These are phyloP conservation scores for Pseudopediastrum boryanum DNA, from an alignment of 139 green algal species.

Conservation along the genomic window DNA sequence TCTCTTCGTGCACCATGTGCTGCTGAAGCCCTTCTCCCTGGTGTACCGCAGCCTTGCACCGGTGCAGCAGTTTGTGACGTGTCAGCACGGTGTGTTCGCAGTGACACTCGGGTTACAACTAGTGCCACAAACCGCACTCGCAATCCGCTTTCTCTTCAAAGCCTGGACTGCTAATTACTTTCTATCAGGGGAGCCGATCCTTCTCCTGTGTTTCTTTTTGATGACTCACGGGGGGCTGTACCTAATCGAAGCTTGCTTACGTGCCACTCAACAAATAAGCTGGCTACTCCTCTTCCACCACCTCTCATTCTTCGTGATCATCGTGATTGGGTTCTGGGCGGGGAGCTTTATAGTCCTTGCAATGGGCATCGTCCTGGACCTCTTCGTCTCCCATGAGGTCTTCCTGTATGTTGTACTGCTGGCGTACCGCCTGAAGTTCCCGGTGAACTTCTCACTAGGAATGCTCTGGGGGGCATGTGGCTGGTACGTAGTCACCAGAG, in stretches of 20 bases:
- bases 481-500: constrained; percentile 1
- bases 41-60: neutral
- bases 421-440: constrained; percentile 7
- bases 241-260: neutral
- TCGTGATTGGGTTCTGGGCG: constrained; percentile 13
- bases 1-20: neutral
- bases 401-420: constrained; percentile 15
- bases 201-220: neutral
- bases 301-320: neutral
- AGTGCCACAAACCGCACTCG: neutral
- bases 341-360: neutral
- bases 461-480: neutral
- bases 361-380: constrained; percentile 6
- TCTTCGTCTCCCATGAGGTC: constrained; percentile 15
- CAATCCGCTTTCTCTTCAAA: neutral
- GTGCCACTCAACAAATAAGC: neutral
- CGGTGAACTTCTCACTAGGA: no score
- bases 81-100: constrained; percentile 16
- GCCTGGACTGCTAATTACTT: neutral
- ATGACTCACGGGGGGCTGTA: neutral
- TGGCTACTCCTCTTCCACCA: constrained; percentile 24
- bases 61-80: neutral
- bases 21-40: neutral
- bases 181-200: neutral
- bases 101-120: neutral